Evolutionary conservation across 78 protist species (phyloP), one percentile per base, ranked within the genome.

Genomic region (Isochrysis galbana): DNA sequence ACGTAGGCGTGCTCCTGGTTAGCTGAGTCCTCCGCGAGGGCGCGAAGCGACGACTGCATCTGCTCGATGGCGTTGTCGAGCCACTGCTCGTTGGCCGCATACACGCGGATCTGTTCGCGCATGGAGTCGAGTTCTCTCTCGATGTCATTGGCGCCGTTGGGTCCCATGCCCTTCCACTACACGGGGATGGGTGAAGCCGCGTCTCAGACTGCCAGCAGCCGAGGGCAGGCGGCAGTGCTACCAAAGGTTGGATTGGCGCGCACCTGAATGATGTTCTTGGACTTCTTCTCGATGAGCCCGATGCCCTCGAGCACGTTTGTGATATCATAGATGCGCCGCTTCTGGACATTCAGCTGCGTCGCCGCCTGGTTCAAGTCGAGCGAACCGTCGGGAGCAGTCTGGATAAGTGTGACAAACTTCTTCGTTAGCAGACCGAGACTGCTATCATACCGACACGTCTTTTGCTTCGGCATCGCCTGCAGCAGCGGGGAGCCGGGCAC

Each of bases 221-320:
- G n/a, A n/a, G n/a, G n/a, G n/a, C n/a, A n/a, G n/a, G 67, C 10
- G 19, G 67, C 67, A 54, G 67, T 54, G 67, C 32, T 54, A 54
- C 19, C 67, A 54, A 54, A 10, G 67, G n/a, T n/a, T n/a, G n/a
- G n/a, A n/a, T n/a, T n/a, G n/a, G n/a, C n/a, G n/a, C n/a, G n/a
- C 99, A 98, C 97, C 38, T 95, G 96, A 10, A 98, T 97, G 48
- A 95, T 96, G 90, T 98, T 97, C 92, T 98, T 98, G 55, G 98
- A 94, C 47, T 95, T 89, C 82, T 98, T 98, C 89, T 95, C 98
- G 39, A 98, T 94, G 55, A 98, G 92, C 3, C 98, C 98, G 4
- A 97, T 95, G 70, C 99, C 99, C 74, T 97, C 99, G 46, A 97
- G 93, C 25, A 98, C 99, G 91, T 97, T 97, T 4, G 99, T 97